Evolutionary conservation across 2,329 filamentous ascomycete species (phyloP), one percentile per base, ranked within the genome.

Genomic region (Sporothrix globosa): DNA sequence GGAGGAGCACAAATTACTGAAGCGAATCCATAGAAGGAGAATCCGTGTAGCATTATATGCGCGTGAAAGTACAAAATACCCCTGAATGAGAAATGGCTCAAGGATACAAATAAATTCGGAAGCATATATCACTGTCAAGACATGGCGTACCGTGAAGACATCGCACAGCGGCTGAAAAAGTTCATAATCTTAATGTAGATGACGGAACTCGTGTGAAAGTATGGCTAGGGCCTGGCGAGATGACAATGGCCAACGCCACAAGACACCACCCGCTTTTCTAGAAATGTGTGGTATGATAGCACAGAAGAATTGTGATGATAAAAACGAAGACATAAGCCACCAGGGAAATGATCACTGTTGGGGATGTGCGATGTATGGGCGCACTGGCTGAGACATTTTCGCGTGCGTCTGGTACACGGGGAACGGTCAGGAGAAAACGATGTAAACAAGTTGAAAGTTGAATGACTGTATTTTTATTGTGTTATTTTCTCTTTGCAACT

Each of bases 41-140:
- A 13, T 19, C 10, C 39, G 17, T 46, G n/a, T 1, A 27, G 21
- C 17, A 19, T 46, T 27, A 11, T 9, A 60, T 30, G 21, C 10
- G 24, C 27, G 50, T 11, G 53, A 54, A 14, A 54, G 10, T 61
- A 34, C 21, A 30, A 34, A 50, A 65, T 50, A 63, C 44, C 61
- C 61, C 61, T 65, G 24, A 50, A 65, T 50, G 61, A 50, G 61
- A 65, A 65, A 65, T 44, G 61, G 61, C 61, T 21, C 61, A 50
- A 65, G 61, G 61, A 65, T 50, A 13, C 44, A 65, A 34, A 34
- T 2, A 34, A 7, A 34, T 17, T 44, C 41, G 11, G 14, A 44
- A 44, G 41, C 19, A 34, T 9, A 9, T 50, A 50, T 6, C 1
- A 44, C 21, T 13, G 30, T 60, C 21, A 21, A 60, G 13, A 46